Base-by-base conservation (phyloP, 176 grass and related monocot species). In the Oryza nivara region DNA sequence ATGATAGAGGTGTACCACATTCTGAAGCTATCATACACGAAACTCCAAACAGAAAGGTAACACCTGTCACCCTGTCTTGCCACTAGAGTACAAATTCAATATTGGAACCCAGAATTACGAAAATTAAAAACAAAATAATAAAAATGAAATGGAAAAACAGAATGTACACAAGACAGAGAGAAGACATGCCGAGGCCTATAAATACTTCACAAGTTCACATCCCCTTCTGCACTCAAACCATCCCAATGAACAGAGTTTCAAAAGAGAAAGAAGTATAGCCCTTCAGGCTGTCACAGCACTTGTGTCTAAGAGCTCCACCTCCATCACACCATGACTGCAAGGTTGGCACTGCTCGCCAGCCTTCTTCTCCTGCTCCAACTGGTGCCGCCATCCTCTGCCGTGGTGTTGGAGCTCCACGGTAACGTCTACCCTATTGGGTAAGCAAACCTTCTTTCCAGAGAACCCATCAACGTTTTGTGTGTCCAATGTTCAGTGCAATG, bases 371-470 rank as follows among this genome's bases (percentile, higher is more conserved):
- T 71, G 26, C 67, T 83, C 12, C 67, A 17, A 19, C 52, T 77
- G 6, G 14, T 68, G 73, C 36, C 51, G 32, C 73, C 68, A 20
- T 79, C 85, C 41, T 89, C 90, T 56, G 66, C 67, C 20, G 38
- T 77, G 30, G 6, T 81, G 58, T 78, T 89, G 45, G 65, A 44
- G 34, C 86, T 97, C 43, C 10, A 15, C 3, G 94, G 94, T 35
- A 16, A 82, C 13, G 87, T 94, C 61, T 87, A 94, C 8, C 94
- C 94, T 2, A 6, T 1, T 66, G 89, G 94, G 91, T 94, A 49
- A 1, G 15, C 26, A 3, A 3, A 16, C 7, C 32, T 60, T 35
- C 20, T 25, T 20, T 19, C 16, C 17, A 56, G 52, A 56, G 52
- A 56, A 56, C 16, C 5, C 52, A 56, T 56, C 52, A 19, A 56